Base-by-base conservation (phyloP, 306 rosid genomes). In the Bauhinia variegata region DNA sequence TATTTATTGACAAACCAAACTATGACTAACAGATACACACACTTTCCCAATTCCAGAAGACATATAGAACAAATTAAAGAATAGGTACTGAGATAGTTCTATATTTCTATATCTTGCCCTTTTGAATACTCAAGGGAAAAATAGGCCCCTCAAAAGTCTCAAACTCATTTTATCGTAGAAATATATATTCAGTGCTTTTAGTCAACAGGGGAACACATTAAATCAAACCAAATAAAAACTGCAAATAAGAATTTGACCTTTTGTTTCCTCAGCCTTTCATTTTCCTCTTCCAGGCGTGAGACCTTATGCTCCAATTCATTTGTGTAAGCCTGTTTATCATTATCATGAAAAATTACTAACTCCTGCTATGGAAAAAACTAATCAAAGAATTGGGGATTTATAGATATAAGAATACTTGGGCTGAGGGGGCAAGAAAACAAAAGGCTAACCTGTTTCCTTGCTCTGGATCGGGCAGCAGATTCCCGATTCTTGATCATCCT, bases 391-490 rank as follows among this genome's bases (percentile, higher is more conserved):
- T 58, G 55, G 50, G 23, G 17, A 15, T 33, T 51, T 8, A 31
- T 41, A n/a, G 41, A 42, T 23, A 23, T 23, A 2, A 2, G 28
- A 23, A 23, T 23, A 23, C 41, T 8, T 8, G 41, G 41, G 41
- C 2, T 36, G 41, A 6, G 41, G 41, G 41, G 41, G 51, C 34
- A 37, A 8, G 4, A 61, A 70, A 68, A 23, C 41, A 18, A 31
- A 48, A 54, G 41, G 11, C 43, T 57, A 33, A 92, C 98, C 88
- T 92, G 98, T 80, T 91, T 89, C 83, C 98, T 84, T 43, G 98
- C 98, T 72, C 98, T 87, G 37, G 98, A 92, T 41, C 96, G 98
- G 4, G 98, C 96, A 53, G 98, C 98, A 59, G 98, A 92, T 82
- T 89, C 98, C 36, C 98, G 85, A 59, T 92, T 92, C 86, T 92